phyloP scores from a whole-genome alignment of 352 stramenopile genomes.

The Aphanomyces cochlioides region DNA sequence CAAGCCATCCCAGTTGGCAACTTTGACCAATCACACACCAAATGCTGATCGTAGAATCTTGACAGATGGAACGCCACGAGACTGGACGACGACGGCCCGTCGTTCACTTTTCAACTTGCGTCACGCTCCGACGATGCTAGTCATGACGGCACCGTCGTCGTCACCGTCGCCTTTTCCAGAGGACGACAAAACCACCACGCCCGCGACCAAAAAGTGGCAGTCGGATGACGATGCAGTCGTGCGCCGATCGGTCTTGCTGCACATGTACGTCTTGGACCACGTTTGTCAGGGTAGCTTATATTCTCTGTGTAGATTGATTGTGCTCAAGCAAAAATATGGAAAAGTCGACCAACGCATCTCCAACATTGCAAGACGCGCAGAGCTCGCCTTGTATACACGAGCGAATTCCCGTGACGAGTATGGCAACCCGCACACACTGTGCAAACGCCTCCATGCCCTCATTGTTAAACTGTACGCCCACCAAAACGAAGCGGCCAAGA shows the following conservation, averaged over 20 bases:
- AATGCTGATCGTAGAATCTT: background rate
- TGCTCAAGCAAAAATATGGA: constrained; percentile 63
- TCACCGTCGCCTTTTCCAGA: background rate
- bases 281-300: background rate
- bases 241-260: constrained; percentile 50
- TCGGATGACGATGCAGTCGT: constrained; percentile 38
- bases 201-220: constrained; percentile 40
- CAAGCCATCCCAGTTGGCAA: background rate
- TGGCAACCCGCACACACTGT: constrained; percentile 54
- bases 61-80: background rate
- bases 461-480: constrained; percentile 53
- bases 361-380: constrained; percentile 53
- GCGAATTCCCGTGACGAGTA: constrained; percentile 52
- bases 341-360: constrained; percentile 57
- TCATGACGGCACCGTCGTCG: background rate
- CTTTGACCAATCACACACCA: background rate
- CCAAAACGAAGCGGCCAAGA: constrained; percentile 45
- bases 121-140: background rate
- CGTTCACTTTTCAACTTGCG: background rate
- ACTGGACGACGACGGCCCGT: background rate
- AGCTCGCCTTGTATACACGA: constrained; percentile 53
- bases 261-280: constrained; percentile 41
- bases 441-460: constrained; percentile 49
- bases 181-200: background rate
- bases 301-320: constrained; percentile 37